Evolutionary conservation across 345 rosid genomes (phyloP).

Genomic region (Eutrema yunnanense): DNA sequence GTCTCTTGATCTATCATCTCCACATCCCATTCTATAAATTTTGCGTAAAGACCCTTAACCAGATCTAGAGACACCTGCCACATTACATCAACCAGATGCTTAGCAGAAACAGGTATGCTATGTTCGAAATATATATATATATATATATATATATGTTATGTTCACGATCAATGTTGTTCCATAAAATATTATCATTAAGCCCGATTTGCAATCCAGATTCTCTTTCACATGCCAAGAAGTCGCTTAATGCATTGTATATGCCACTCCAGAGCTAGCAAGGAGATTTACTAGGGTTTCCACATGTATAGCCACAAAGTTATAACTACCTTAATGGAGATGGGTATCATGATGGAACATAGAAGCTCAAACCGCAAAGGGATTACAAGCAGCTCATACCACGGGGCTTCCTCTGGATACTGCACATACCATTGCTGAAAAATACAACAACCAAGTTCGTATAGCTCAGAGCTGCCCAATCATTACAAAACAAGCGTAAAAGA

Average conservation of each 20-base stretch:
- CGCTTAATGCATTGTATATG: background rate
- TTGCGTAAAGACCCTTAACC: constrained; percentile 90
- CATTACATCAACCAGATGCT: constrained; percentile 15
- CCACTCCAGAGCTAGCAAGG: background rate
- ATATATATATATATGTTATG: background rate
- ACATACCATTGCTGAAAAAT: constrained; percentile 94
- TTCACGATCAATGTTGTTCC: background rate
- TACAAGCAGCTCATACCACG: constrained; percentile 91
- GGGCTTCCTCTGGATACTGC: constrained; percentile 77
- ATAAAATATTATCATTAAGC: background rate
- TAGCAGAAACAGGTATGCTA: background rate
- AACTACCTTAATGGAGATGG: constrained; percentile 87
- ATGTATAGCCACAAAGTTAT: background rate
- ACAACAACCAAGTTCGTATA: constrained; percentile 9
- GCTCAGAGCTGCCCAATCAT: constrained; percentile 13
- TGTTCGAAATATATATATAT: background rate
- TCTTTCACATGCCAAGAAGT: background rate
- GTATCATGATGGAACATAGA: constrained; percentile 98
- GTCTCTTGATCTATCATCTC: constrained; percentile 89
- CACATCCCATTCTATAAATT: constrained; percentile 88
- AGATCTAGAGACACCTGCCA: constrained; percentile 91
- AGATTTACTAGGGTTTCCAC: background rate
- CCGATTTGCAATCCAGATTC: background rate
- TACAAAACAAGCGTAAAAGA: background rate
- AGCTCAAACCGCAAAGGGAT: constrained; percentile 98